Evolutionary conservation across 129 eudicot species (phyloP), one percentile per base, ranked within the genome.

Genomic region (Logfia minima): DNA sequence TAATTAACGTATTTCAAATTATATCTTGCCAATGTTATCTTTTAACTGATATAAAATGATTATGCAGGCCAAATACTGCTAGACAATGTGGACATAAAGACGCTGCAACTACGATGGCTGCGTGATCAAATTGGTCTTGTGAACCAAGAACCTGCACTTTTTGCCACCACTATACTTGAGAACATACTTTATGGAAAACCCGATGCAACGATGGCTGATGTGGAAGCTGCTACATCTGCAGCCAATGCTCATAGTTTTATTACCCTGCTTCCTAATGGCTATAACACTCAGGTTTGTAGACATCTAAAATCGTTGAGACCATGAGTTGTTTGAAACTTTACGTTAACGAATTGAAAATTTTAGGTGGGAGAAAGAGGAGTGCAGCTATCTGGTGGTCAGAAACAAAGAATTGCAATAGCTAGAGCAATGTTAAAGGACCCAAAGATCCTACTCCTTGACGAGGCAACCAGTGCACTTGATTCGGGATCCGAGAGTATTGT

Each of bases 141-240:
- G 77, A 93, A 93, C 73, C 98, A 93, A 89, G 98, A 93, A 77
- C 98, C 98, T 5, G 97, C 98, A 71, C 93, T 94, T 21, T 94
- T 94, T 75, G 97, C 98, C 11, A 94, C 97, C 75, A 94, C 98
- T 11, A 94, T 94, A 55, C 96, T 94, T 56, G 98, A 94, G 75
- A 94, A 94, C 83, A 94, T 94, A 78, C 88, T 94, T 17, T 89
- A 94, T 24, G 98, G 96, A 71, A 91, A 94, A 85, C 85, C 93
- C 1, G 96, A 89, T 78, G 97, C 98, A 32, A 85, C 89, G 24
- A 91, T 81, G 84, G 89, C 82, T 34, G 92, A 94, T 62, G 97
- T 94, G 45, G 97, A 94, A 84, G 96, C 97, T 37, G 93, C 98
- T 34, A 82, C 97, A 13, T 81, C 90, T 59, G 96, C 97, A 66